phyloP scores from a whole-genome alignment of 2,329 filamentous ascomycete genomes.

The Aspergillus candidus region DNA sequence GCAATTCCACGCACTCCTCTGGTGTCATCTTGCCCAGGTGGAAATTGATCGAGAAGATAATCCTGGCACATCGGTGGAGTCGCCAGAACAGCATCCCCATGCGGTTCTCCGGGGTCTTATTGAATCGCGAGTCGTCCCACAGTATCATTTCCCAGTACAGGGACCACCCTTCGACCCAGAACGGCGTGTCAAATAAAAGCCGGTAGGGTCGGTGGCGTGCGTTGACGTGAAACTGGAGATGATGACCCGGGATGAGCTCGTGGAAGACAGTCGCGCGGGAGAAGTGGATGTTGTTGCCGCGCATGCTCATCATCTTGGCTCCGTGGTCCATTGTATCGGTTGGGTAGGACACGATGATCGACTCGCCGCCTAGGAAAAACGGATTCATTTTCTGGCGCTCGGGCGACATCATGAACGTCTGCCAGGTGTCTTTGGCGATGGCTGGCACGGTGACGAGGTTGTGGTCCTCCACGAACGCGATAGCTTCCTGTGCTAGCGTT shows the following conservation, averaged over 20 bases:
- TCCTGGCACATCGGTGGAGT: constrained; percentile 57
- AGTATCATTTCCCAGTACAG: constrained; percentile 58
- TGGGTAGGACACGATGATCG: constrained; percentile 54
- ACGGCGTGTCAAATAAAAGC: constrained; percentile 50
- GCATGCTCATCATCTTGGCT: constrained; percentile 55
- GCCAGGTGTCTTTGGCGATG: constrained; percentile 49
- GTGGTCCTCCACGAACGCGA: constrained; percentile 48
- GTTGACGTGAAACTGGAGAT: constrained; percentile 45
- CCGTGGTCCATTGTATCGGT: constrained; percentile 30
- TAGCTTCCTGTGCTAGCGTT: constrained; percentile 47
- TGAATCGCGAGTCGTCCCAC: constrained; percentile 51
- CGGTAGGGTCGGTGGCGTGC: constrained; percentile 47
- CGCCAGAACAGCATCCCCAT: constrained; percentile 58
- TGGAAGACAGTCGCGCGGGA: constrained; percentile 56
- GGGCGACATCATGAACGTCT: constrained; percentile 53
- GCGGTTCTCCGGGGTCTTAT: constrained; percentile 45
- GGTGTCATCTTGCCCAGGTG: constrained; percentile 52
- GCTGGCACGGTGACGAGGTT: constrained; percentile 52
- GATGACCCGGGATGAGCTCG: constrained; percentile 52
- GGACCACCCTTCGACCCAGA: constrained; percentile 57
- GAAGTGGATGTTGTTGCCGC: constrained; percentile 55
- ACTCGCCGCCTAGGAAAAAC: constrained; percentile 53
- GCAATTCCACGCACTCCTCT: constrained; percentile 51
- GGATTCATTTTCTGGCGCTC: constrained; percentile 50
- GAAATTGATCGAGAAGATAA: constrained; percentile 51